Evolutionary conservation across 2,329 filamentous ascomycete genomes (phyloP).

Genomic region (Blastomyces emzantsi): DNA sequence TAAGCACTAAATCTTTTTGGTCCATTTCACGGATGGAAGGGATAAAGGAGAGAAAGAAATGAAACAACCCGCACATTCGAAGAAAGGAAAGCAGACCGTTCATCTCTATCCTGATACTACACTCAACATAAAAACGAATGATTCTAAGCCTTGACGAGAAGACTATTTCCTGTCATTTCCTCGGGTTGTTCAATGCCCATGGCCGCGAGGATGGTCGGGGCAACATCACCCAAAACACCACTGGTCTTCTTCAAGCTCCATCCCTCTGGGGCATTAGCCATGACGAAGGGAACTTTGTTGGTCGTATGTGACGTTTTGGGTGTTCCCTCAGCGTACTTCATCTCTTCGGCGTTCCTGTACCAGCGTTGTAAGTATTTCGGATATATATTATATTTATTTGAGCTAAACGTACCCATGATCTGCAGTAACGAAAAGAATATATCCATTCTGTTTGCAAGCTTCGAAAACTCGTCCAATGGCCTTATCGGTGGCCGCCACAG

Average conservation of each 20-base stretch:
- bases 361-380: constrained; percentile 18
- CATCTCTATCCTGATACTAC: background rate
- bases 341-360: constrained; percentile 82
- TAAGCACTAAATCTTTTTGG: background rate
- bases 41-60: background rate
- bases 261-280: constrained; percentile 89
- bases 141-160: constrained; percentile 59
- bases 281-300: constrained; percentile 96
- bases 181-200: constrained; percentile 88
- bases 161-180: constrained; percentile 81
- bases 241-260: constrained; percentile 76
- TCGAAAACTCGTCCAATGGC: constrained; percentile 90
- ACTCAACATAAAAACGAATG: background rate
- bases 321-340: constrained; percentile 91
- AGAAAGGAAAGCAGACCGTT: background rate
- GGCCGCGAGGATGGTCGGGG: constrained; percentile 79
- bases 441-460: constrained; percentile 84
- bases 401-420: constrained; percentile 64
- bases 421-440: constrained; percentile 88
- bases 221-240: constrained; percentile 93
- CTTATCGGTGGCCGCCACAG: constrained; percentile 77
- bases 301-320: constrained; percentile 98
- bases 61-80: background rate
- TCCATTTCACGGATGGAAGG: background rate
- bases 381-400: constrained; percentile 11